Base-by-base conservation (phyloP, 2,329 filamentous ascomycete genomes). In the Colletotrichum musae region DNA sequence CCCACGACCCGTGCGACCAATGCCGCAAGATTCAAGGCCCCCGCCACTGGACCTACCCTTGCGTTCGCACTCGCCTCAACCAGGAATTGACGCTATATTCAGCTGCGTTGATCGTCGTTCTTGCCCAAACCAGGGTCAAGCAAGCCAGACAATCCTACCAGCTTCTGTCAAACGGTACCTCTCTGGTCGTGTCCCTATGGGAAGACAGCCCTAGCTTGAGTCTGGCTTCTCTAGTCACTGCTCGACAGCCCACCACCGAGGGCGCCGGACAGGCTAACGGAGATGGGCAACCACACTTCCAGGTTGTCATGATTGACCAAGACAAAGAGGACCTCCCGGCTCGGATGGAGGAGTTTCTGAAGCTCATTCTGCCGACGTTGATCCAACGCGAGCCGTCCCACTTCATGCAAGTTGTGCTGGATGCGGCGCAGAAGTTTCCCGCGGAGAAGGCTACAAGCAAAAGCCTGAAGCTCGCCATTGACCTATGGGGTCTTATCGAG, bases 401-500 rank as follows among this genome's bases (percentile, higher is more conserved):
- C 47, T 89, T 91, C 70, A 88, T 90, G 77, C 84, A 85, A 12
- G 83, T 87, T 21, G 90, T 89, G 2, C 81, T 92, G 39, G 84
- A 87, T 56, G 85, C 84, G n/a, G 86, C 86, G 0, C 80, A 81
- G 45, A 78, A 84, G 58, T 84, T 84, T 13, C 80, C 83, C 58
- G 74, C 80, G 5, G 77, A 83, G 54, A 84, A 84, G 6, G 81
- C 83, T 43, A 80, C 82, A n/a, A 87, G 90, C 70, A 84, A 87
- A 64, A 79, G 90, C 13, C 80, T 92, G 6, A 83, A 83, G 61
- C 85, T 87, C 68, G 87, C 88, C 1, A 81, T 92, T 5, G 89
- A 92, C 75, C 82, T 92, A 2, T 92, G 89, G 89, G 87, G 88
- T 0, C 82, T 90, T 5, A 88, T 91, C 5, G 89, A 92, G 75